Percentiles rank a stretch among this genome's conserved stretches.
Evolutionary conservation across 2,329 filamentous ascomycete species (phyloP).

Genomic region (Xylaria multiplex): DNA sequence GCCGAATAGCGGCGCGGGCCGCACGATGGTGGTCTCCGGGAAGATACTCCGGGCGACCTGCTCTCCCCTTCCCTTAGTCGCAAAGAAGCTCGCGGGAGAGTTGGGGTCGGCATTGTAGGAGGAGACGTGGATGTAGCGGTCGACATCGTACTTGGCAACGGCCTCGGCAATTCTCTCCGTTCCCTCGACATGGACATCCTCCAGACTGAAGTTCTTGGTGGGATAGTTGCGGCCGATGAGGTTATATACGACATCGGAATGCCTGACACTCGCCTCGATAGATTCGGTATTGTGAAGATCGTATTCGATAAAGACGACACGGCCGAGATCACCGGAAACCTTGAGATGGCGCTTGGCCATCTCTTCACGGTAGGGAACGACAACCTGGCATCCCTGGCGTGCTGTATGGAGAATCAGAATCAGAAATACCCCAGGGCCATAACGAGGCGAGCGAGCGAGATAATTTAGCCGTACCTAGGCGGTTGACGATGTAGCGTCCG

Average conservation of each 20-base stretch:
- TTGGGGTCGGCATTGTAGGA: constrained; percentile 87
- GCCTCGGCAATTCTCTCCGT: constrained; percentile 92
- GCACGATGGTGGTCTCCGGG: constrained; percentile 96
- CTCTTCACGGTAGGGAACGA: constrained; percentile 94
- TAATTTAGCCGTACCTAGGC: constrained; percentile 69
- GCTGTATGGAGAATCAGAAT: constrained; percentile 62
- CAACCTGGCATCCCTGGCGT: constrained; percentile 90
- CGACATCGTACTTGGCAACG: constrained; percentile 96
- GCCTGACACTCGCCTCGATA: constrained; percentile 94
- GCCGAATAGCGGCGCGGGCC: constrained; percentile 92
- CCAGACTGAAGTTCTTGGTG: constrained; percentile 96
- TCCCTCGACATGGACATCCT: constrained; percentile 93
- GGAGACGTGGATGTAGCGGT: constrained; percentile 96
- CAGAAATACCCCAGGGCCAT: constrained; percentile 40
- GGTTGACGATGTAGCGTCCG: constrained; percentile 96
- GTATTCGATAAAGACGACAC: constrained; percentile 91
- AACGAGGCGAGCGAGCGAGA: background rate
- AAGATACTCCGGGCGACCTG: constrained; percentile 86
- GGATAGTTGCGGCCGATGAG: constrained; percentile 93
- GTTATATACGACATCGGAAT: constrained; percentile 98
- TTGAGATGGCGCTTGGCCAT: constrained; percentile 98
- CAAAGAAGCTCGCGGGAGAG: constrained; percentile 88
- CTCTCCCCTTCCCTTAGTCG: constrained; percentile 89
- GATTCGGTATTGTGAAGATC: constrained; percentile 94
- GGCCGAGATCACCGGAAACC: constrained; percentile 91